Evolutionary conservation across 208 protist species (phyloP).

Genomic region (Crithidia fasciculata): DNA sequence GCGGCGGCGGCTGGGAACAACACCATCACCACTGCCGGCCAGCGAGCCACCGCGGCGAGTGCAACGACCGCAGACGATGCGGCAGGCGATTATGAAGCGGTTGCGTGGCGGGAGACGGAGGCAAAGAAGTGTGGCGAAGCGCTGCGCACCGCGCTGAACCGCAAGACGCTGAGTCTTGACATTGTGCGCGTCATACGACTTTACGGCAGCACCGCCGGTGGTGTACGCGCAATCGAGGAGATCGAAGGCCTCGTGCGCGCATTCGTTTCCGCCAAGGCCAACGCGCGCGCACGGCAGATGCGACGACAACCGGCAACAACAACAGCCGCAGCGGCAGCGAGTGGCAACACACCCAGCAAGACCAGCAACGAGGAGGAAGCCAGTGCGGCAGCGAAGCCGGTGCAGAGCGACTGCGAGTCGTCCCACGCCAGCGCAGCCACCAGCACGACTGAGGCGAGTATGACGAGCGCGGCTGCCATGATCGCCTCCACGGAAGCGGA

Average conservation of each 20-base stretch:
- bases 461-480: slow-evolving; percentile 1
- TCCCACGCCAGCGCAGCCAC: neutral
- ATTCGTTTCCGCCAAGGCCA: slow-evolving; percentile 24
- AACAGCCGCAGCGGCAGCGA: neutral
- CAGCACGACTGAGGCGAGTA: slow-evolving; percentile 2
- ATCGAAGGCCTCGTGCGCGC: slow-evolving; percentile 38
- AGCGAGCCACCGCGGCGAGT: neutral
- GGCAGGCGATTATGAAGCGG: too few species aligned
- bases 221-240: slow-evolving; percentile 47
- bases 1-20: neutral
- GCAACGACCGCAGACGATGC: neutral
- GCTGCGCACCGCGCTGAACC: slow-evolving; percentile 34
- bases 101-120: neutral
- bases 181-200: slow-evolving; percentile 50
- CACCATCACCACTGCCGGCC: neutral
- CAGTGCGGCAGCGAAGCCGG: neutral
- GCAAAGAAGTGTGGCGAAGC: slow-evolving; percentile 15
- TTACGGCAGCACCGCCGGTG: slow-evolving; percentile 47
- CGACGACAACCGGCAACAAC: slow-evolving; percentile 1
- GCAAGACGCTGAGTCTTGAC: slow-evolving; percentile 43
- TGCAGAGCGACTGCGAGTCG: neutral
- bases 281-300: slow-evolving; percentile 20
- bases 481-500: neutral
- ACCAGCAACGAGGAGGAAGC: neutral
- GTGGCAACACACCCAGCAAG: neutral